Evolutionary conservation across 371 early-diverging fungal species (phyloP).

Genomic region (Lichtheimia corymbifera): DNA sequence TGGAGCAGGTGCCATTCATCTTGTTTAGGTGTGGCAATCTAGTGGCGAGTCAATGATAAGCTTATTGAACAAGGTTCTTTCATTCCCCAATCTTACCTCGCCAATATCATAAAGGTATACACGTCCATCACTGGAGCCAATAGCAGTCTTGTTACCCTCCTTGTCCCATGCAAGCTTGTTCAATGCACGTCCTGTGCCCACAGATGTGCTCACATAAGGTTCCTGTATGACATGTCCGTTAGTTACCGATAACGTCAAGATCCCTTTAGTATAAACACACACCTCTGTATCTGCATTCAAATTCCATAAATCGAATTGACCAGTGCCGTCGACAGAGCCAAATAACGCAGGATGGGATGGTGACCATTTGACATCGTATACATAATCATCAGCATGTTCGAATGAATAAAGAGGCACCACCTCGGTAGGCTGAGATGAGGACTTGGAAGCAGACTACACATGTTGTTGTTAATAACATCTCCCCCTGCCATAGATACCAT

Average conservation of each 20-base stretch:
- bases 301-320: conserved; percentile 90
- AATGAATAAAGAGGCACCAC: conserved; percentile 85
- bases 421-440: conserved; percentile 55
- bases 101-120: conserved; percentile 91
- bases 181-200: conserved; percentile 76
- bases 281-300: conserved; percentile 88
- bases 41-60: not conserved
- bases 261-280: not conserved
- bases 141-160: conserved; percentile 79
- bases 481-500: not conserved
- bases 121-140: conserved; percentile 88
- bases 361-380: conserved; percentile 96
- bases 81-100: conserved; percentile 54
- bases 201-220: conserved; percentile 68
- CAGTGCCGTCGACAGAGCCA: conserved; percentile 89
- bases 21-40: conserved; percentile 59
- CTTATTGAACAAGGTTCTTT: not conserved
- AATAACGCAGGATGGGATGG: conserved; percentile 93
- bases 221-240: conserved; percentile 31
- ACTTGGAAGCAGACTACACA: conserved; percentile 59
- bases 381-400: conserved; percentile 92
- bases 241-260: not conserved
- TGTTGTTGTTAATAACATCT: not conserved
- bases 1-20: conserved; percentile 76
- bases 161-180: conserved; percentile 94